Evolutionary conservation across 768 basidiomycete species (phyloP), one percentile per base, ranked within the genome.

Genomic region (Solioccasus polychromus): DNA sequence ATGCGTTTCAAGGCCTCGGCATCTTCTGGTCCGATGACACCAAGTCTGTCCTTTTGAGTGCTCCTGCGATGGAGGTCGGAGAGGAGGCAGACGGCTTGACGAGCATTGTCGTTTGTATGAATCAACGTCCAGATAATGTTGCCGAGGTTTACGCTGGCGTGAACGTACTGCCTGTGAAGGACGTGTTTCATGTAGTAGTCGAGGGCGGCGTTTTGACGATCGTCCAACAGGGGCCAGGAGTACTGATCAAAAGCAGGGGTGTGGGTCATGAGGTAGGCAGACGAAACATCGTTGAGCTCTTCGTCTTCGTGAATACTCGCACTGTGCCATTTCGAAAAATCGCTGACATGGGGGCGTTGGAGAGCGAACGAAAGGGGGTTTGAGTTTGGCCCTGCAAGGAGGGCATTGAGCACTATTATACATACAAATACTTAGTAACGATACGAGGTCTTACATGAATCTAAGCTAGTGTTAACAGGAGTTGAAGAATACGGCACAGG

Each of bases 401-500:
- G 73, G 74, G 68, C 69, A 71, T 82, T 83, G 78, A 83, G 79
- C 71, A 77, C 72, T 76, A 68, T 64, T 60, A 75, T 80, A 82
- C 79, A 79, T 77, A 71, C 67, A 80, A 75, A 72, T 69, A 76
- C 74, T 81, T 72, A 81, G 75, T 80, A 80, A 59, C 72, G 76
- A 76, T 83, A 83, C 82, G 77, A 69, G 59, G 67, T 78, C 83
- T 85, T 85, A 85, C 83, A 82, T 77, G 77, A 58, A 67, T 76
- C 79, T 80, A 82, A 69, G 71, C 73, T 79, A 82, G 63, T 69
- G 64, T 68, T 59, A 69, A 61, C 58, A 67, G 65, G 57, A 60
- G 65, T 51, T 57, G 68, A 54, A 58, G 64, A 52, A 42, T 46
- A 62, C 26, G 57, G 35, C 50, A 57, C 54, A 55, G 61, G 30